Evolutionary conservation across 2,329 filamentous ascomycete genomes (phyloP), one percentile per base, ranked within the genome.

Genomic region (Rhynchosporium agropyri): DNA sequence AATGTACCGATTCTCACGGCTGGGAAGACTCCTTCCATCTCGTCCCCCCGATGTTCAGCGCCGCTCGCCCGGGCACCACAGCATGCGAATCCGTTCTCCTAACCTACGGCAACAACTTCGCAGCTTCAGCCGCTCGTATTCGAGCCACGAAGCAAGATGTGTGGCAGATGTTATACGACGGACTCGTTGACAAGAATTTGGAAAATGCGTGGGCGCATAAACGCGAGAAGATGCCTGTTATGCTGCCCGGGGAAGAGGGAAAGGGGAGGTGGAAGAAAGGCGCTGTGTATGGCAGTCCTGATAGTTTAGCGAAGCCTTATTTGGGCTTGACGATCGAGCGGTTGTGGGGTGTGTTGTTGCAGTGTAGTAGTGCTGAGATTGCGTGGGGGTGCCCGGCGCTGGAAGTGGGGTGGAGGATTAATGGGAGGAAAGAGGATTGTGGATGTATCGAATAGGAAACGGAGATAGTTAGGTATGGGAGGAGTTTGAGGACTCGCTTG

Each of bases 51-150:
- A 76, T 61, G 69, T 79, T 58, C 76, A 65, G 67, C 15, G 70
- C 72, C 28, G 68, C 72, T 3, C 69, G 73, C n/a, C 68, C 69
- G 0, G 65, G 68, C 42, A 51, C 73, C 68, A 43, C 72, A 5
- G 63, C 63, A 15, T 77, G 76, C 60, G 69, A 73, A 2, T 68
- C 69, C 33, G 73, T 78, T 0, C 70, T 77, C 12, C 65, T 81
- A 6, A 78, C 77, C 3, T 80, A 79, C 65, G 78, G 78, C 50
- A 81, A 80, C 15, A 78, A 80, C 57, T 82, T 83, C 67, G 71
- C 81, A 43, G 78, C 76, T 2, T 80, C 78, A 0, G 77, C 77
- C 0, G 72, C 71, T 4, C 74, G 81, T 0, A 77, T 82, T 5
- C 71, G 78, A 1, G 77, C 70, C 1, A 31, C 69, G 9, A 63